phyloP scores from a whole-genome alignment of 2,329 filamentous ascomycete species.

The Aspergillus arachidicola region DNA sequence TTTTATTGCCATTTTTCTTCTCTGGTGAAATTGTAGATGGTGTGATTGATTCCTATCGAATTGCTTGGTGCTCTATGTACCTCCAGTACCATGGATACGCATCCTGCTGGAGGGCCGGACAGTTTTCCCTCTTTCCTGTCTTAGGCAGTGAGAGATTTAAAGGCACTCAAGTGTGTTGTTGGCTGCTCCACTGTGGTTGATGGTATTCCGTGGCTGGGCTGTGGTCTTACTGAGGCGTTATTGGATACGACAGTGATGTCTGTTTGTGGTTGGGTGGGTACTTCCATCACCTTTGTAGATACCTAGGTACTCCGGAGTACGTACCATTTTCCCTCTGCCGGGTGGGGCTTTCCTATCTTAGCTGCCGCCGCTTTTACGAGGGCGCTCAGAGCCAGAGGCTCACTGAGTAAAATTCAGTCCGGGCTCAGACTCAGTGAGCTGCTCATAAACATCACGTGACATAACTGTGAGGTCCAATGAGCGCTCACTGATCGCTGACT shows the following conservation, averaged over 20 bases:
- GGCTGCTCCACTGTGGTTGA: neutral
- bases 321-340: too few relatives aligned
- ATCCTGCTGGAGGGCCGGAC: neutral
- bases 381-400: too few relatives aligned
- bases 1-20: neutral
- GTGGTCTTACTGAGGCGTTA: neutral
- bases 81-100: neutral
- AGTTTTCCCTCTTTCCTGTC: neutral
- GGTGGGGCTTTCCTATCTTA: too few relatives aligned
- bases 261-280: slow-evolving; percentile 1
- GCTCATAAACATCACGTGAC: too few relatives aligned
- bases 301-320: too few relatives aligned
- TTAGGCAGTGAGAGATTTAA: neutral
- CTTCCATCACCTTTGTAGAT: neutral
- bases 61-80: neutral
- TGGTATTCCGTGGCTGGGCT: neutral
- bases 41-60: neutral
- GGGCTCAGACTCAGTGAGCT: too few relatives aligned
- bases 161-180: neutral
- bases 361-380: too few relatives aligned
- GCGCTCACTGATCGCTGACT: too few relatives aligned
- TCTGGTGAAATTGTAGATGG: neutral
- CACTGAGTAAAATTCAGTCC: too few relatives aligned
- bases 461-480: too few relatives aligned
- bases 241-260: neutral